Conservation (phyloP, 306 rosid genomes). For the Lathyrus oleraceus region DNA sequence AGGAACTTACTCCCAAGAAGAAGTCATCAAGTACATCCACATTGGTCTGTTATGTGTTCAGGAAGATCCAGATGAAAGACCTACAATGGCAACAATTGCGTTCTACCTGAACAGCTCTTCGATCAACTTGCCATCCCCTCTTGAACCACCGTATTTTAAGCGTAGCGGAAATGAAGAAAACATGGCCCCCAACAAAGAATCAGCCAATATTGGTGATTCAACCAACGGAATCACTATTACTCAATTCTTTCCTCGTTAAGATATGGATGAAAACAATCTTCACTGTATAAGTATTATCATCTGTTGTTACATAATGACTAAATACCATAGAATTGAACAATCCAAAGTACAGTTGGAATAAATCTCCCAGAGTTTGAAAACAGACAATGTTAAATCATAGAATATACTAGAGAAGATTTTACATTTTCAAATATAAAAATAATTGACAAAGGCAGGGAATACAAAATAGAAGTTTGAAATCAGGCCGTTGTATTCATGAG, state of each 20-base stretch:
- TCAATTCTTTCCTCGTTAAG: conserved; percentile 37
- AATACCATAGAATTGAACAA: conserved; percentile 1
- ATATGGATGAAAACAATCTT: background rate
- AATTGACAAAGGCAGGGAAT: conserved; percentile 11
- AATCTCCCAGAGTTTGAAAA: conserved; percentile 1
- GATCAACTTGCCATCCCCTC: conserved; percentile 34
- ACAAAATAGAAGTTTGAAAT: too few species aligned
- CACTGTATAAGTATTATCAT: background rate
- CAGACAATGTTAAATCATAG: background rate
- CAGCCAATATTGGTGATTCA: conserved; percentile 1
- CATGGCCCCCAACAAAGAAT: background rate
- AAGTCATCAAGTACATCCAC: conserved; percentile 49
- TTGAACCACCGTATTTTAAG: conserved; percentile 32
- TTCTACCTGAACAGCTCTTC: conserved; percentile 42
- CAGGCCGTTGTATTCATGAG: background rate
- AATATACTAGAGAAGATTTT: background rate
- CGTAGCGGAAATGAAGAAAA: background rate
- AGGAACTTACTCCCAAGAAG: conserved; percentile 35
- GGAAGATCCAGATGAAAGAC: conserved; percentile 49
- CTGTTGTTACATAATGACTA: background rate
- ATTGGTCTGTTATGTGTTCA: conserved; percentile 54
- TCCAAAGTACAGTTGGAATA: background rate
- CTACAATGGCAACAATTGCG: conserved; percentile 45
- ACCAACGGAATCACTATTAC: conserved; percentile 25
- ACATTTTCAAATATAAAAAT: background rate